These are phyloP conservation scores for Plasmodium vivax DNA, from an alignment of 169 alveolate genomes.

Conservation along the genomic window DNA sequence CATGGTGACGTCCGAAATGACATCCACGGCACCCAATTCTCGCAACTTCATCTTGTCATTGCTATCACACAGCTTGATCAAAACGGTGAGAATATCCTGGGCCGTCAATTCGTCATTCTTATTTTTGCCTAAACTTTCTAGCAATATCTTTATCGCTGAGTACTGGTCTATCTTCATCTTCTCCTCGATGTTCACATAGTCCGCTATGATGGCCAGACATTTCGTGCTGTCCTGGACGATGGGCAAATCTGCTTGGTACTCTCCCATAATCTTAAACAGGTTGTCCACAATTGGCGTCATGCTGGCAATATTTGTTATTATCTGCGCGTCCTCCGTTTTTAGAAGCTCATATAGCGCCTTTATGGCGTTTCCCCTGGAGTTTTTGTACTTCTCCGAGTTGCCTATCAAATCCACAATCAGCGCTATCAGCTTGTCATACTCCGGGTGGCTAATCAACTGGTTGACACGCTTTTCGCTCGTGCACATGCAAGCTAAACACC, in stretches of 20 bases:
- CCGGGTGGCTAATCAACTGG: conserved; percentile 85
- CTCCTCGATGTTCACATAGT: conserved; percentile 50
- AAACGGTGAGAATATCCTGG: conserved; percentile 77
- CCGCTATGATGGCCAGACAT: conserved; percentile 77
- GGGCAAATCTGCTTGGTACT: conserved; percentile 77
- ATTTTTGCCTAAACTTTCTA: conserved; percentile 81
- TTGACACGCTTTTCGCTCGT: conserved; percentile 89
- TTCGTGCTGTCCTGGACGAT: conserved; percentile 77
- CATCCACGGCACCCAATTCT: conserved; percentile 89
- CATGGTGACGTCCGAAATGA: conserved; percentile 89
- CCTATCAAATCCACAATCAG: conserved; percentile 67
- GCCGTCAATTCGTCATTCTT: conserved; percentile 85
- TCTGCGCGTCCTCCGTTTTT: conserved; percentile 77
- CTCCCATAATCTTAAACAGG: conserved; percentile 77
- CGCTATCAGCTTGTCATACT: conserved; percentile 81
- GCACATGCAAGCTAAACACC: conserved; percentile 91
- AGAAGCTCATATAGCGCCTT: conserved; percentile 84
- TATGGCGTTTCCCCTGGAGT: conserved; percentile 77
- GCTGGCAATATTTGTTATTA: conserved; percentile 76
- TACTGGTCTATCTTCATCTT: conserved; percentile 76
- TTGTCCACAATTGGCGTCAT: conserved; percentile 76
- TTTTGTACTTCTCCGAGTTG: conserved; percentile 45
- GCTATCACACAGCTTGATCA: conserved; percentile 80
- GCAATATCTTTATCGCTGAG: conserved; percentile 77
- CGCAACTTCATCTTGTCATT: conserved; percentile 82